Percentiles rank a stretch among this genome's conserved stretches.
These are phyloP conservation scores for Naganishia vishniacii DNA, from an alignment of 768 basidiomycete species.

Conservation along the genomic window DNA sequence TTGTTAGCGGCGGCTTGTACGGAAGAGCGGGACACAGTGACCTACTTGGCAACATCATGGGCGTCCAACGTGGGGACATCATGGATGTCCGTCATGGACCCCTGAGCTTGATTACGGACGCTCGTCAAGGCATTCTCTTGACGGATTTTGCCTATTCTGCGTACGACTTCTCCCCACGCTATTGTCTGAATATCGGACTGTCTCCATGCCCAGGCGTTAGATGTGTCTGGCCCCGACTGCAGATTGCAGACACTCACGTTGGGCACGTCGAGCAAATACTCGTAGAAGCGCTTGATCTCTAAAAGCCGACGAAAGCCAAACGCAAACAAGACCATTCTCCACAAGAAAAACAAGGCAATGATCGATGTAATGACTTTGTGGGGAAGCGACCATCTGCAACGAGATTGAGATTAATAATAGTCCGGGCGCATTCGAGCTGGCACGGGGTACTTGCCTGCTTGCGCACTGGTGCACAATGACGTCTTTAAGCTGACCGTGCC, in stretches of 20 bases:
- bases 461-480: constrained; percentile 78
- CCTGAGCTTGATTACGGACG: constrained; percentile 54
- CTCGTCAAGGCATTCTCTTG: constrained; percentile 87
- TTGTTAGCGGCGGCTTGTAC: neutral
- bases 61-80: constrained; percentile 73
- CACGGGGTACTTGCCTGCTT: constrained; percentile 59
- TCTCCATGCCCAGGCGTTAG: neutral
- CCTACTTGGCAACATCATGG: constrained; percentile 84
- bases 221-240: too few relatives aligned
- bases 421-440: too few relatives aligned
- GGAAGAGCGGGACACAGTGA: neutral
- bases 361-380: constrained; percentile 44
- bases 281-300: constrained; percentile 95
- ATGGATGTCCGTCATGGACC: constrained; percentile 58
- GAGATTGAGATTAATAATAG: too few relatives aligned
- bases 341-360: constrained; percentile 80
- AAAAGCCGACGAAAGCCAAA: constrained; percentile 70
- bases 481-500: constrained; percentile 65
- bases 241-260: constrained; percentile 59
- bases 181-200: constrained; percentile 97
- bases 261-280: constrained; percentile 83
- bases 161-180: constrained; percentile 90
- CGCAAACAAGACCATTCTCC: constrained; percentile 77
- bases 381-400: constrained; percentile 26
- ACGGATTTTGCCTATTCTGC: constrained; percentile 78